A percentile compares a stretch with the other conserved stretches of the same genome.
phyloP scores from a whole-genome alignment of 2,329 filamentous ascomycete genomes.

The Cladophialophora psammophila region DNA sequence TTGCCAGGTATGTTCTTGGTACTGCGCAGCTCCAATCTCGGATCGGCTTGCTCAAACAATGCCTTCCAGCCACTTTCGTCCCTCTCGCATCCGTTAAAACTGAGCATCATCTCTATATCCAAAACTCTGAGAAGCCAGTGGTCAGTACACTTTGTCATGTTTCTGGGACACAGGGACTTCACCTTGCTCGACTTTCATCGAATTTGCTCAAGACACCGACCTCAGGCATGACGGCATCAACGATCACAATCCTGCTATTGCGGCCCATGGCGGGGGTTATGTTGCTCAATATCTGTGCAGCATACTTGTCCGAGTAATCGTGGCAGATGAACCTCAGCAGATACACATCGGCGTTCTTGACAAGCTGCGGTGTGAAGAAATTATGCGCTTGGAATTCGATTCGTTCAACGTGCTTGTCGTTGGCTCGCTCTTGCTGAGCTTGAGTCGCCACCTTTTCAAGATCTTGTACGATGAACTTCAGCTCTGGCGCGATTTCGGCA shows the following conservation, averaged over 20 bases:
- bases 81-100: conserved; percentile 36
- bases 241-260: conserved; percentile 47
- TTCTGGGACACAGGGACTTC: background rate
- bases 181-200: conserved; percentile 19
- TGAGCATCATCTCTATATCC: conserved; percentile 39
- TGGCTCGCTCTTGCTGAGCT: conserved; percentile 28
- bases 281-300: conserved; percentile 45
- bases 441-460: conserved; percentile 46
- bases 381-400: conserved; percentile 42
- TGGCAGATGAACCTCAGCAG: conserved; percentile 50
- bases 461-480: conserved; percentile 64
- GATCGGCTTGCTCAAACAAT: conserved; percentile 31
- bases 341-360: conserved; percentile 43
- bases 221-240: conserved; percentile 40
- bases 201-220: conserved; percentile 11
- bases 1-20: conserved; percentile 28
- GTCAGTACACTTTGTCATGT: background rate
- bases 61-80: conserved; percentile 35
- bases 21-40: conserved; percentile 30
- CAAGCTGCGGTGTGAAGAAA: conserved; percentile 49
- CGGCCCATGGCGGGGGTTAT: conserved; percentile 46
- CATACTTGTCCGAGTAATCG: conserved; percentile 49
- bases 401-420: conserved; percentile 42
- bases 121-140: conserved; percentile 13
- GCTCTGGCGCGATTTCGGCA: conserved; percentile 58